Base-by-base conservation (phyloP, 2,329 filamentous ascomycete genomes). In the Ophiostoma sp. region DNA sequence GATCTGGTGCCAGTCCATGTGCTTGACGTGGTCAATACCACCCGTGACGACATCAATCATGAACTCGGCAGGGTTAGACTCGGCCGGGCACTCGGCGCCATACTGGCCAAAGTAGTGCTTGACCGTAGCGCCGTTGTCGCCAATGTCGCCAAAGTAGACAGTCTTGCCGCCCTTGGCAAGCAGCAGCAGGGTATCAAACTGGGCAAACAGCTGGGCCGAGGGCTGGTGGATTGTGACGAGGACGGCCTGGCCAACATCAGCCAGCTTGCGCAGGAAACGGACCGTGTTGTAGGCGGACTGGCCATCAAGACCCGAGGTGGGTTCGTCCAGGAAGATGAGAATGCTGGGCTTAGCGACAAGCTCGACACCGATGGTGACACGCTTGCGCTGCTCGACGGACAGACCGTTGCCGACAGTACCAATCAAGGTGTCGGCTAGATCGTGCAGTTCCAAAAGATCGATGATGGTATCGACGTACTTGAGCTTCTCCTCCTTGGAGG, bases 181-280 rank as follows among this genome's bases (percentile, higher is more conserved):
- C 2, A 97, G 86, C 4, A 97, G 84, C 1, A 97, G 86, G 11
- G 93, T 88, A 79, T 97, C 94, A 76, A 97, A 97, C 81, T 94
- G 92, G 80, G 95, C 93, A 77, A 97, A 97, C 0, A 97, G 86
- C 0, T 92, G 90, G 17, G 93, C 92, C 76, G 94, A 95, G 1
- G 94, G 94, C 80, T 97, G 94, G 80, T 97, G 94, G 76, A 97
- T 97, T 0, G 94, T 97, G 82, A 93, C 96, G 3, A 97, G 87
- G 77, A 97, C 93, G 11, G 94, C 94, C 80, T 97, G 94, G 1
- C 94, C 94, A 2, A 92, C 92, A n/a, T 87, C 85, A 69, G 92
- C 90, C 8, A 94, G 87, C 82, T 93, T 94, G 78, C 89, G 89
- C n/a, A 94, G 83, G 84, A 94, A 93, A 45, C 91, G 89, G 33